These are phyloP conservation scores for Talaromyces stipitatus DNA, from an alignment of 495 filamentous ascomycete species.

Conservation along the genomic window DNA sequence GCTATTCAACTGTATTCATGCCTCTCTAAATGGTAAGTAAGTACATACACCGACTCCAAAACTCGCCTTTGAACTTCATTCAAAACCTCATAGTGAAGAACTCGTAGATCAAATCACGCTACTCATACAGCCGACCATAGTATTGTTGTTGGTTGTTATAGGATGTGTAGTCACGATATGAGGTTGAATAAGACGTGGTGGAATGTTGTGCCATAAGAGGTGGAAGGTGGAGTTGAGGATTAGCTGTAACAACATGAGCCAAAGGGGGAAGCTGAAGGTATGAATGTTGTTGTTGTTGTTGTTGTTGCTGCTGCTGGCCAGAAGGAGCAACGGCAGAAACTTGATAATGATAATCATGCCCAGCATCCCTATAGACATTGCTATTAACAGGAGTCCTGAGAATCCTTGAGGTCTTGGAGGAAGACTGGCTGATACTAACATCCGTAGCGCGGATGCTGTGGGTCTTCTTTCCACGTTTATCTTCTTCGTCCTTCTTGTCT, in stretches of 20 bases:
- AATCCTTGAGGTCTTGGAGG: not conserved
- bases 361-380: not conserved
- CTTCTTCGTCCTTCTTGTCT: constrained; percentile 9
- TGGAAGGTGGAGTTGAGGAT: not conserved
- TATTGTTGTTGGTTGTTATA: not conserved
- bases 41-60: too few species aligned
- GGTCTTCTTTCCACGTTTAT: not conserved
- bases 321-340: not conserved
- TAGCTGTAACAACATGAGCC: not conserved
- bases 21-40: too few species aligned
- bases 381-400: not conserved
- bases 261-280: not conserved
- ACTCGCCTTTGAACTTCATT: too few species aligned
- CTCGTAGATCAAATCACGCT: too few species aligned
- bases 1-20: too few species aligned
- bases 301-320: not conserved
- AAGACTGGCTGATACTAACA: not conserved
- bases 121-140: too few species aligned
- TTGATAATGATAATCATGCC: not conserved
- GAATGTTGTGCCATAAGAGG: not conserved
- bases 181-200: not conserved
- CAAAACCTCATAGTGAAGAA: too few species aligned
- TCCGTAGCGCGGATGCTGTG: not conserved
- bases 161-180: not conserved
- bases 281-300: not conserved